Evolutionary conservation across 208 protist genomes (phyloP).

Genomic region (Phytomonas francai): DNA sequence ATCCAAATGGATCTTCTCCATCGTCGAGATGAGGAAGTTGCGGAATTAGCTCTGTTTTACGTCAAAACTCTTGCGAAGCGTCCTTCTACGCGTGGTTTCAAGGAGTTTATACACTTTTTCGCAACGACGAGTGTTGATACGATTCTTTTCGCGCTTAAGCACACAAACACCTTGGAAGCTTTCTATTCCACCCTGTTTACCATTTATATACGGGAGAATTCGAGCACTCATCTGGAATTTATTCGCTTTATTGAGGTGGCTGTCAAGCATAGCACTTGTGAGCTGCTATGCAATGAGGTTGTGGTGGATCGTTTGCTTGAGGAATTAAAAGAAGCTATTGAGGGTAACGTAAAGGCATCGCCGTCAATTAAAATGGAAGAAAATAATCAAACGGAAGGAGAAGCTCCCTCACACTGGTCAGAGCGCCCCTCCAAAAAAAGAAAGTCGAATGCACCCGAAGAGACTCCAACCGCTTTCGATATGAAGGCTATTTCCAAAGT

Average conservation of each 20-base stretch:
- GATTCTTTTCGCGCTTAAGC: constrained; percentile 45
- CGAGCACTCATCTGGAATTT: neutral
- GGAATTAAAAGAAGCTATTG: neutral
- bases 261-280: neutral
- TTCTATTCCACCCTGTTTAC: constrained; percentile 9
- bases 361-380: neutral
- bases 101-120: constrained; percentile 34
- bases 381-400: neutral
- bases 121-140: constrained; percentile 12
- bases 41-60: constrained; percentile 73
- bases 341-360: neutral
- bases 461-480: neutral
- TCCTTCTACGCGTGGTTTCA: constrained; percentile 20
- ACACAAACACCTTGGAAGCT: constrained; percentile 22
- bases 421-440: neutral
- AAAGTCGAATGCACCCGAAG: neutral
- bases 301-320: neutral
- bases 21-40: constrained; percentile 59
- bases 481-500: neutral
- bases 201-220: neutral
- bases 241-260: neutral
- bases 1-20: constrained; percentile 54
- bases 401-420: neutral
- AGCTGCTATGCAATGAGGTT: neutral
- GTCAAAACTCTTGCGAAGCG: constrained; percentile 21